Percentiles rank a stretch among this genome's conserved stretches.
Conservation (phyloP, 2,329 filamentous ascomycete species). For the Tolypocladium amazonense region DNA sequence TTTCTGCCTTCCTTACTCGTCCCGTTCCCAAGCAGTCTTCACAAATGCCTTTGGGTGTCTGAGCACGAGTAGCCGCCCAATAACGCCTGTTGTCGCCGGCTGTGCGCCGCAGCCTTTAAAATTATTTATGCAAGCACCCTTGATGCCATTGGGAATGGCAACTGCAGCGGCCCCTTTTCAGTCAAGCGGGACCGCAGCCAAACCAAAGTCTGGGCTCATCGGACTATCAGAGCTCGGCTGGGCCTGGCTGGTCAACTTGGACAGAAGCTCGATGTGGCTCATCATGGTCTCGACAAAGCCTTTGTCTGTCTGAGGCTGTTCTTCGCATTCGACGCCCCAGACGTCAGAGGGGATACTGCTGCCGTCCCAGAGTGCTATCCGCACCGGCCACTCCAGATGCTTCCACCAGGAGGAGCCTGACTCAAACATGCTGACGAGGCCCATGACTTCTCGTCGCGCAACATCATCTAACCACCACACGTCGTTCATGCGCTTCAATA, state of each 20-base stretch:
- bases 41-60: background rate
- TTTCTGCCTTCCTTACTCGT: background rate
- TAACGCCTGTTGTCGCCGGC: background rate
- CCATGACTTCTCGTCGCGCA: constrained; percentile 53
- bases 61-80: background rate
- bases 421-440: constrained; percentile 49
- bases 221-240: constrained; percentile 16
- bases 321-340: constrained; percentile 43
- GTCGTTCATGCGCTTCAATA: constrained; percentile 49
- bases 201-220: constrained; percentile 19
- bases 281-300: constrained; percentile 24
- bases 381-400: constrained; percentile 49
- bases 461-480: constrained; percentile 64
- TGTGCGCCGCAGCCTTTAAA: background rate
- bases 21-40: background rate
- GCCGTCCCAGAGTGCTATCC: constrained; percentile 47
- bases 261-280: constrained; percentile 29
- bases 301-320: constrained; percentile 25
- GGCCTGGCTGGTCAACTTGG: constrained; percentile 22
- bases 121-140: background rate
- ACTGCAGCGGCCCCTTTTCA: constrained; percentile 6
- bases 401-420: constrained; percentile 50
- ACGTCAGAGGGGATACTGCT: constrained; percentile 42
- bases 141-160: background rate
- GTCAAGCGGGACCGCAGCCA: constrained; percentile 21